Base-by-base conservation (phyloP, 306 rosid genomes). In the Cyamopsis tetragonoloba region DNA sequence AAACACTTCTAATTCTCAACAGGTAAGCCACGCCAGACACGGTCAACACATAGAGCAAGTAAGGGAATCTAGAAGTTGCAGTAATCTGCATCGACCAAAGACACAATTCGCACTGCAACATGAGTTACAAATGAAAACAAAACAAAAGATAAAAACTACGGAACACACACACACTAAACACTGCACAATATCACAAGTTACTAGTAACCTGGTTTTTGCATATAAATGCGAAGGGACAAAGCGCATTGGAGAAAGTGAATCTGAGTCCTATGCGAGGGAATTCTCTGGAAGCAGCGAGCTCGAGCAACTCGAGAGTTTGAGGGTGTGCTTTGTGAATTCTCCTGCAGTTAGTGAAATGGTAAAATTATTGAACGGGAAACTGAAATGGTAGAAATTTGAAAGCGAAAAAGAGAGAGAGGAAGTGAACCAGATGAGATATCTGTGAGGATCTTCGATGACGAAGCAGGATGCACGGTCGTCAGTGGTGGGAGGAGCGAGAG, bases 311-410 rank as follows among this genome's bases (percentile, higher is more conserved):
- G 15, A 93, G 61, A 12, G 82, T 35, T 11, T 68, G 80, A 68
- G 95, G 91, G 2, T 55, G 86, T 9, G 72, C 51, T 74, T 86
- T 83, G 83, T 85, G 97, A 67, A 93, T 83, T 85, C 83, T 84
- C 97, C 98, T 92, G 83, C 42, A 5, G 23, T 24, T 26, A 75
- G 66, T 28, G n/a, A 64, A 15, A 49, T 49, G 10, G 11, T 23
- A 31, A 42, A 18, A 72, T 9, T 24, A 47, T 5, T 11, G 30
- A 44, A 31, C 10, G 26, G 26, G 31, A 23, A 50, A 37, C 4
- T 0, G 4, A 18, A 27, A 38, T 4, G 30, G 6, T 35, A 1
- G 35, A 57, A 50, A 73, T 27, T 44, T 30, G 7, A 42, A 41
- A 72, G 69, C 7, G 30, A 12, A 11, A 24, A 20, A 41, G 68